Evolutionary conservation across 495 filamentous ascomycete species (phyloP).

Genomic region (Aspergillus saccharolyticus): DNA sequence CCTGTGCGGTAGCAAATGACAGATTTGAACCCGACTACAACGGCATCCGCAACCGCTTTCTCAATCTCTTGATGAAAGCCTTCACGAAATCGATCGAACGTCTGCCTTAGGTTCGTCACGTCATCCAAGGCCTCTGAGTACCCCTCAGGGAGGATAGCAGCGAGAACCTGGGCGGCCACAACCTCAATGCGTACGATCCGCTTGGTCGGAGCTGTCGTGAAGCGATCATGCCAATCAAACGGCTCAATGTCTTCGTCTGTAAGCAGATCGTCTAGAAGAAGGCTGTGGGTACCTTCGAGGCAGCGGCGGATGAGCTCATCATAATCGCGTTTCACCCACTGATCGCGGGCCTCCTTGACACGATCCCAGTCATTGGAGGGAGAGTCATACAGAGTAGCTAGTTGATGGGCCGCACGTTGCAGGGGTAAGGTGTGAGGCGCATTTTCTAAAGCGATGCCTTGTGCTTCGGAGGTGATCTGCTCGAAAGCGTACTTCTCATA

Average conservation of each 20-base stretch:
- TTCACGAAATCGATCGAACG: conserved; percentile 36
- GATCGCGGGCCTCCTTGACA: conserved; percentile 55
- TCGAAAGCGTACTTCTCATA: conserved; percentile 40
- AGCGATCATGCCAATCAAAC: conserved; percentile 67
- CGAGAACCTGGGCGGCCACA: conserved; percentile 61
- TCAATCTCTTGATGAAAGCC: conserved; percentile 47
- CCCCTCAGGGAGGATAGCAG: conserved; percentile 28
- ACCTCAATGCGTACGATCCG: conserved; percentile 81
- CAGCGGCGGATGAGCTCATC: conserved; percentile 58
- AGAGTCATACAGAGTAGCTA: conserved; percentile 58
- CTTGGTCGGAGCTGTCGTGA: conserved; percentile 57
- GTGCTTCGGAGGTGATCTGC: conserved; percentile 70
- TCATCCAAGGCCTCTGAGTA: conserved; percentile 3
- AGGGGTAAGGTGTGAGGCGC: conserved; percentile 60
- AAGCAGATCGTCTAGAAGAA: conserved; percentile 78
- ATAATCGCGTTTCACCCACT: conserved; percentile 50
- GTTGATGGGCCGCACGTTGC: conserved; percentile 63
- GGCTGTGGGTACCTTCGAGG: conserved; percentile 66
- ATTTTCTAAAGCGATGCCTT: conserved; percentile 59
- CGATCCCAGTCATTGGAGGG: conserved; percentile 53
- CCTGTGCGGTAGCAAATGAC: conserved; percentile 82
- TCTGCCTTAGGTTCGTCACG: conserved; percentile 16
- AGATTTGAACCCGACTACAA: conserved; percentile 80
- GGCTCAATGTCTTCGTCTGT: conserved; percentile 52
- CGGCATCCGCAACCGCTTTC: conserved; percentile 52